Evolutionary conservation across 1,284 basidiomycete species (phyloP), one percentile per base, ranked within the genome.

Genomic region (Moniliella sp.): DNA sequence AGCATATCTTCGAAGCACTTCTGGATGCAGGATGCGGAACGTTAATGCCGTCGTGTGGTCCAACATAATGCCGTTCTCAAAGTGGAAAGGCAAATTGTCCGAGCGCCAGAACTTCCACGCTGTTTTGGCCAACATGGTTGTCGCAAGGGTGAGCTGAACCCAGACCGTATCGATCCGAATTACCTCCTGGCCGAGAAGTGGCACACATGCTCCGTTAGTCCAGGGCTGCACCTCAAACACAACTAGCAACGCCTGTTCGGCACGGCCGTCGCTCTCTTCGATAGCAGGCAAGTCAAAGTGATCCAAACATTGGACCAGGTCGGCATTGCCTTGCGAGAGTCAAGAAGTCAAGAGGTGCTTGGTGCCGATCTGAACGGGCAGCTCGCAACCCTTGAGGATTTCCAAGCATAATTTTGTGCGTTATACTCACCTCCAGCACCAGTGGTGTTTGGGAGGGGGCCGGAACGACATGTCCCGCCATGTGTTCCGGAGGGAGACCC

Each of bases 21-120:
- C 60, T 91, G 78, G 23, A 91, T n/a, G n/a, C n/a, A n/a, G n/a
- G n/a, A n/a, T 75, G 31, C 71, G 68, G 65, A 79, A 88, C 0
- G 83, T 84, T 30, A 93, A 72, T 0, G 75, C 73, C 0, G 82
- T 93, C 13, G 91, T 78, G 23, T 84, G 78, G 0, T 88, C 88
- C 7, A n/a, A n/a, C n/a, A n/a, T n/a, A n/a, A 94, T 66, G 7
- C 72, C 69, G 2, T 68, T 62, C 48, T 91, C 83, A 1, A 88
- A 64, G 12, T 72, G 66, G 62, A 30, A 78, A n/a, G n/a, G n/a
- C 74, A 31, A n/a, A n/a, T n/a, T n/a, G 21, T 59, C 68, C 3
- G 66, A 61, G 18, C 31, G 21, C 31, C 31, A 2, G 25, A 13
- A 10, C 25, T 26, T 11, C 18, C 16, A 15, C 23, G 17, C 9